Evolutionary conservation across 768 basidiomycete species (phyloP).

Genomic region (Panaeolus cyanescens): DNA sequence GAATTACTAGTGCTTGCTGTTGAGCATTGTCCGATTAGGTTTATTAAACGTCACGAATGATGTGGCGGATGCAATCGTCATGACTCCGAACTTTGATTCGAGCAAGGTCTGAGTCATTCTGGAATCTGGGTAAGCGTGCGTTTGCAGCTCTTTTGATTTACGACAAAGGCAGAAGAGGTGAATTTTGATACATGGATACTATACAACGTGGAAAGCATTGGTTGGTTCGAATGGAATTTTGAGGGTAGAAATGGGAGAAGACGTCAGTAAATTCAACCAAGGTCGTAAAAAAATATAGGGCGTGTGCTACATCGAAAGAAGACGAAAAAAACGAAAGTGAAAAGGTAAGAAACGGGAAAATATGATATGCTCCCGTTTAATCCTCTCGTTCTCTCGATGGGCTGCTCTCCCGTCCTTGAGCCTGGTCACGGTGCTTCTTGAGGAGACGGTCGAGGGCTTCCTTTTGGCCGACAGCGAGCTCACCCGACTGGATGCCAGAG

Average conservation of each 20-base stretch:
- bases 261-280: background rate
- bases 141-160: background rate
- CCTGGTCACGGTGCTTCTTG: constrained; percentile 63
- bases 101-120: no score
- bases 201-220: constrained; percentile 1
- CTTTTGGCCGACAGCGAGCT: constrained; percentile 92
- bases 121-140: background rate
- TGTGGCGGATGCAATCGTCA: background rate
- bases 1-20: no score
- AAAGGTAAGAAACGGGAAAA: background rate
- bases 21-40: background rate
- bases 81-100: no score
- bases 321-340: background rate
- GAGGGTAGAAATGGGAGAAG: background rate
- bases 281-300: background rate
- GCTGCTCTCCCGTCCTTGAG: constrained; percentile 25
- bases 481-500: constrained; percentile 88
- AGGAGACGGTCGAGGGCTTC: constrained; percentile 87
- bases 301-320: background rate
- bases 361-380: constrained; percentile 5
- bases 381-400: constrained; percentile 25
- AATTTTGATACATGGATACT: background rate
- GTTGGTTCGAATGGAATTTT: background rate
- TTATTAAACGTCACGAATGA: background rate
- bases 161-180: background rate